Evolutionary conservation across 176 grass and related monocot genomes (phyloP).

Genomic region (Carex myosuroides): DNA sequence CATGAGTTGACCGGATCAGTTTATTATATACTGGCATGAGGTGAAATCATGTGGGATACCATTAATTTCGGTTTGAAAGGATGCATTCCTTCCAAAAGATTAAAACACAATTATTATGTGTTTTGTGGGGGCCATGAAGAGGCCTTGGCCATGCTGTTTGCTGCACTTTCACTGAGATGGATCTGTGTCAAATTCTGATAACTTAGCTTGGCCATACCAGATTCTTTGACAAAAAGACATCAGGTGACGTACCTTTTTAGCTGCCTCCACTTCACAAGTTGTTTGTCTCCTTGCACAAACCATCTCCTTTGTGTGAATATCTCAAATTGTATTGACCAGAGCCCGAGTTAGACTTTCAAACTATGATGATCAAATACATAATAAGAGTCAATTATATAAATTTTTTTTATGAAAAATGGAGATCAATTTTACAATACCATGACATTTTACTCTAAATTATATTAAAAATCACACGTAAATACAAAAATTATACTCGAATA

Average conservation of each 20-base stretch:
- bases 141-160: background rate
- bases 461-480: too few relatives aligned
- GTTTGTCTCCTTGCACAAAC: background rate
- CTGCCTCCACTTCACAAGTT: conserved; percentile 20
- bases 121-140: background rate
- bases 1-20: too few relatives aligned
- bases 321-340: too few relatives aligned
- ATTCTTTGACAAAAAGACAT: conserved; percentile 17
- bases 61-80: background rate
- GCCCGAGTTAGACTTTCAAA: too few relatives aligned
- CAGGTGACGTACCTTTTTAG: conserved; percentile 12
- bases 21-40: background rate
- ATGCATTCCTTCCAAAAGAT: background rate
- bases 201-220: conserved; percentile 4
- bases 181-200: background rate
- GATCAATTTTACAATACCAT: too few relatives aligned
- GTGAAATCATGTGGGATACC: background rate
- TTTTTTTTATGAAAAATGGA: too few relatives aligned
- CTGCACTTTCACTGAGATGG: conserved; percentile 10
- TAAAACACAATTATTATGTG: background rate
- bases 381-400: too few relatives aligned
- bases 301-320: too few relatives aligned
- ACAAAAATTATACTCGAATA: too few relatives aligned
- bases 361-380: too few relatives aligned
- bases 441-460: too few relatives aligned